Base-by-base conservation (phyloP, 768 basidiomycete species). In the Leccinum imitatum region DNA sequence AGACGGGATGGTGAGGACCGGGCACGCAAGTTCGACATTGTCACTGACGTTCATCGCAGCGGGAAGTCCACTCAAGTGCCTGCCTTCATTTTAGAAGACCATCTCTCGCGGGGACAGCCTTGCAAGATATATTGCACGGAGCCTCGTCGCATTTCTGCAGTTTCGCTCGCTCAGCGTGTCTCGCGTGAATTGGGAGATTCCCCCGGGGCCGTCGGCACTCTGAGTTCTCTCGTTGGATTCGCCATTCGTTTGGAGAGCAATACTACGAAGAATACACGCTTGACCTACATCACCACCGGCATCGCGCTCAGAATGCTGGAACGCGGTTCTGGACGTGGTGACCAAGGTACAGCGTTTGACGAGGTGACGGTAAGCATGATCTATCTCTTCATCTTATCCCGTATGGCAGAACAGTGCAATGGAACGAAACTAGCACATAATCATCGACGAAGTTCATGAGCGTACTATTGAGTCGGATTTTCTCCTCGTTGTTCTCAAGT, bases 241-340 rank as follows among this genome's bases (percentile, higher is more conserved):
- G 92, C 95, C 6, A 95, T 99, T 63, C 85, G 96, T 37, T 73
- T 99, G 55, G 96, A 98, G 73, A 94, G 87, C 66, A 89, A 90
- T 65, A 90, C 89, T 30, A 87, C 87, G 3, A 83, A 83, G 61
- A 87, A 87, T 58, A 97, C 95, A 0, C 80, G 87, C 19, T 71
- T 94, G 51, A 84, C 91, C 1, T 97, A 89, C 69, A 89, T 95
- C 15, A 97, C 95, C 3, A 93, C 94, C 67, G 96, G 96, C 64
- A 96, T 99, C 60, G 95, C 96, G 0, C 76, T 98, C 25, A 87
- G 97, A 47, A 98, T 98, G 97, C 77, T 99, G n/a, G 96, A 99
- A 78, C 82, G 85, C 31, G 89, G 90, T 4, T 84, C 85, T 23
- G 87, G 87, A 4, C 79, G 80, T 46, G 83, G 79, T 17, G 89